phyloP scores from a whole-genome alignment of 225 moss, liverwort and hornwort species.

The Lunularia cruciata region DNA sequence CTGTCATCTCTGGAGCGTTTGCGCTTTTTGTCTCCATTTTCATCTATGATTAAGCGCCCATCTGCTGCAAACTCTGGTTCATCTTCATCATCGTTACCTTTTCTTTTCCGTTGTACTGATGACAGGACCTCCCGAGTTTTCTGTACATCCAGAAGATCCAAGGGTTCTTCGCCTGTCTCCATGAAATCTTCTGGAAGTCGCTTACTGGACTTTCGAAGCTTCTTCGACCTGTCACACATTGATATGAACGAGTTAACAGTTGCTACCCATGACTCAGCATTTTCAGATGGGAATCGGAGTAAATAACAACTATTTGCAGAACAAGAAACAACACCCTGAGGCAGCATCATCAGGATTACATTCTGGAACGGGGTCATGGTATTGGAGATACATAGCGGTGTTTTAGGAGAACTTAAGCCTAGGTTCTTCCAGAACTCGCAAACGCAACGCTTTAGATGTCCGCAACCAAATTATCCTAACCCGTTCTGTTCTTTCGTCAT shows the following conservation, averaged over 20 bases:
- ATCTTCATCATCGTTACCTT: conserved; percentile 62
- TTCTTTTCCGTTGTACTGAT: conserved; percentile 53
- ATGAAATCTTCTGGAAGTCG: conserved; percentile 85
- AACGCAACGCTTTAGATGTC: too few species aligned
- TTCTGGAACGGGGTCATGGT: too few species aligned
- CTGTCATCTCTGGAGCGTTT: conserved; percentile 29
- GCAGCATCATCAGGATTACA: too few species aligned
- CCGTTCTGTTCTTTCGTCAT: too few species aligned
- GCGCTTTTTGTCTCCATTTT: conserved; percentile 62
- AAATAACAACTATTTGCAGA: too few species aligned
- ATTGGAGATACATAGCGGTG: too few species aligned
- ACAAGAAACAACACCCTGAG: too few species aligned
- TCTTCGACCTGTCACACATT: conserved; percentile 47
- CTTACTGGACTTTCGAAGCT: conserved; percentile 73
- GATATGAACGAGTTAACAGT: background rate
- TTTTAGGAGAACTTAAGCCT: too few species aligned
- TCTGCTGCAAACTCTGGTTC: conserved; percentile 78
- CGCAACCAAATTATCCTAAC: too few species aligned
- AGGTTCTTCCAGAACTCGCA: too few species aligned
- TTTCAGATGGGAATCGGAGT: too few species aligned
- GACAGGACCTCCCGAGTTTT: conserved; percentile 82
- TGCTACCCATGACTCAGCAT: too few species aligned
- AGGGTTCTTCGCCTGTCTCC: conserved; percentile 77
- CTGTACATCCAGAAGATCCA: conserved; percentile 79
- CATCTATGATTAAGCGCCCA: conserved; percentile 91